Conservation (phyloP, 192 early-diverging fungal genomes). For the Dimargaris verticillata region DNA sequence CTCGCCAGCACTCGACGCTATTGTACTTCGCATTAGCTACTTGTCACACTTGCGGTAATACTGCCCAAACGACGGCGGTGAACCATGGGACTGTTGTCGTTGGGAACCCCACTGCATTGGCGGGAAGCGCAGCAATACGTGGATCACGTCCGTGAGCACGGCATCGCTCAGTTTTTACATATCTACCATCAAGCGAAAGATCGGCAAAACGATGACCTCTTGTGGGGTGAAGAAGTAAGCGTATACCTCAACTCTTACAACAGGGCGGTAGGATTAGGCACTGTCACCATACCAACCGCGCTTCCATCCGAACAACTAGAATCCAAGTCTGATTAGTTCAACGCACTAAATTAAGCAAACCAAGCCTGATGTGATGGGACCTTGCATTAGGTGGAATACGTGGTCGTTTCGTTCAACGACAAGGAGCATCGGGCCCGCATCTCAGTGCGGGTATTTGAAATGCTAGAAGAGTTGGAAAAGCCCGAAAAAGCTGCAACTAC, state of each 20-base stretch:
- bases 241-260: background rate
- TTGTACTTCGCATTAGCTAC: too few species aligned
- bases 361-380: background rate
- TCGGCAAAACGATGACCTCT: slow-evolving; percentile 56
- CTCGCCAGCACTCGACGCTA: too few species aligned
- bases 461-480: slow-evolving; percentile 49
- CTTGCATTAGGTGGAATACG: slow-evolving; percentile 67
- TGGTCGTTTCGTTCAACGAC: slow-evolving; percentile 70
- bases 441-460: slow-evolving; percentile 63
- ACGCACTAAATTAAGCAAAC: background rate
- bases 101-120: slow-evolving; percentile 97
- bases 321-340: background rate
- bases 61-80: too few species aligned
- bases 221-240: slow-evolving; percentile 94
- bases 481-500: slow-evolving; percentile 46
- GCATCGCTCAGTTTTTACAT: slow-evolving; percentile 84
- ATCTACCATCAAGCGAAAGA: slow-evolving; percentile 72
- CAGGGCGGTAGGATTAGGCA: background rate
- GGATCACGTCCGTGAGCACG: slow-evolving; percentile 73
- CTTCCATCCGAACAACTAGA: background rate
- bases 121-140: slow-evolving; percentile 69
- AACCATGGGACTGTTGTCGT: slow-evolving; percentile 81
- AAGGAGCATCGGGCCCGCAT: slow-evolving; percentile 49
- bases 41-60: too few species aligned
- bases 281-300: slow-evolving; percentile 9